Evolutionary conservation across 2,329 filamentous ascomycete genomes (phyloP).

Genomic region (Diaporthe velutina): DNA sequence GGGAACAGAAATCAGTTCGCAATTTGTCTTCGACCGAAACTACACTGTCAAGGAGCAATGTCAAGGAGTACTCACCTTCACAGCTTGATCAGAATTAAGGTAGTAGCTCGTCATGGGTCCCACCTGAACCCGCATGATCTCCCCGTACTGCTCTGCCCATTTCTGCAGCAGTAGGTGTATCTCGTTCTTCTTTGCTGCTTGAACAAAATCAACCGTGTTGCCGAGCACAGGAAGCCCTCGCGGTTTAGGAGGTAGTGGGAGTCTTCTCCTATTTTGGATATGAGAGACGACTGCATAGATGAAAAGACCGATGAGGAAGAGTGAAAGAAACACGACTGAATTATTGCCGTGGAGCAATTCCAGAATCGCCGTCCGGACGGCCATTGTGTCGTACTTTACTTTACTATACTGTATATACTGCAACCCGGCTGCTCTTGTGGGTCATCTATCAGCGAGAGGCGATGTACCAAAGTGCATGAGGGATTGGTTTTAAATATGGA

Average conservation of each 20-base stretch:
- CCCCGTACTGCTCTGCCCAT: slow-evolving; percentile 1
- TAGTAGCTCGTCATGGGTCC: slow-evolving; percentile 15
- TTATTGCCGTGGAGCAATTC: neutral
- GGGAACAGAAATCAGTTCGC: neutral
- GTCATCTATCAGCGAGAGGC: no score
- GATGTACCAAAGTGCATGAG: neutral
- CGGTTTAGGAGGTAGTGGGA: neutral
- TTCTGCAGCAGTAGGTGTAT: slow-evolving; percentile 4
- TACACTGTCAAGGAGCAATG: no score
- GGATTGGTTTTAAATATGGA: neutral
- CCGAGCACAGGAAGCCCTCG: neutral
- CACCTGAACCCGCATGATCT: slow-evolving; percentile 7
- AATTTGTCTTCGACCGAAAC: neutral
- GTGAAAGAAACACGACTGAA: neutral
- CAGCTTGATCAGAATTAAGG: slow-evolving; percentile 9
- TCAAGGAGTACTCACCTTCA: neutral
- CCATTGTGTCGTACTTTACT: neutral
- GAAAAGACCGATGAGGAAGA: neutral
- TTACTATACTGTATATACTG: no score
- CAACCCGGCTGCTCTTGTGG: no score
- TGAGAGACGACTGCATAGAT: neutral
- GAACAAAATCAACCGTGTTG: neutral
- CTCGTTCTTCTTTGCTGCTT: slow-evolving; percentile 17
- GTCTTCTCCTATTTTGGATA: neutral
- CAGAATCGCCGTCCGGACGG: neutral